Evolutionary conservation across 179 eudicot species (phyloP).

Genomic region (Amaranthus tricolor): DNA sequence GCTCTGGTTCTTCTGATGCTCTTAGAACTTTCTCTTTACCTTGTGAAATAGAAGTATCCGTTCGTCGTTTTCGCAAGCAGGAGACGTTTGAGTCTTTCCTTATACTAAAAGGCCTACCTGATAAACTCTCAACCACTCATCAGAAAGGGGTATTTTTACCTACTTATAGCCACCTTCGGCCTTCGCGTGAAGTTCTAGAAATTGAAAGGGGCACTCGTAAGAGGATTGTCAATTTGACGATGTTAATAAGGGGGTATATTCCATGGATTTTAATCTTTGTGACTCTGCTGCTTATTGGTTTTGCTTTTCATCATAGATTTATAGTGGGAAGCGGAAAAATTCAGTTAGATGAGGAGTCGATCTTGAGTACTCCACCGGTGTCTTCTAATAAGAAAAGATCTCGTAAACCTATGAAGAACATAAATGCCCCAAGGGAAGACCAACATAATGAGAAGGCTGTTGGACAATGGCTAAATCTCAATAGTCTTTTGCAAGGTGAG

Average conservation of each 20-base stretch:
- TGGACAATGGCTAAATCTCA: slow-evolving; percentile 45
- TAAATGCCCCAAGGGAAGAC: slow-evolving; percentile 38
- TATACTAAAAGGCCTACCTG: slow-evolving; percentile 37
- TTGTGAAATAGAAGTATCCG: slow-evolving; percentile 61
- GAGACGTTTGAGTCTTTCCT: slow-evolving; percentile 44
- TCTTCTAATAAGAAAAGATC: slow-evolving; percentile 57
- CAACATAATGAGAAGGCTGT: slow-evolving; percentile 28
- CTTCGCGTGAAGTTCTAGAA: slow-evolving; percentile 29
- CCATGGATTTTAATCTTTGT: slow-evolving; percentile 35
- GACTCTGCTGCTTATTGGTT: slow-evolving; percentile 33
- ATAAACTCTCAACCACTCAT: slow-evolving; percentile 27
- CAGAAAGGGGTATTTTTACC: slow-evolving; percentile 22
- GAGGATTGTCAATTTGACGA: slow-evolving; percentile 20
- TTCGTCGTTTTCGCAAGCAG: slow-evolving; percentile 58
- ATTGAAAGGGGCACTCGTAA: slow-evolving; percentile 19
- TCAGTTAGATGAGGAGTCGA: slow-evolving; percentile 27
- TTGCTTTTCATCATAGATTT: slow-evolving; percentile 25
- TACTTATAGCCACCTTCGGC: slow-evolving; percentile 26
- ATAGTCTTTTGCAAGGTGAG: slow-evolving; percentile 35
- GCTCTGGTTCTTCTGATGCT: slow-evolving; percentile 38
- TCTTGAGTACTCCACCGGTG: slow-evolving; percentile 26
- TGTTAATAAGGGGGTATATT: slow-evolving; percentile 26
- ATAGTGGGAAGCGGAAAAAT: slow-evolving; percentile 18
- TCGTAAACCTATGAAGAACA: slow-evolving; percentile 62
- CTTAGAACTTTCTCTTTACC: slow-evolving; percentile 54